Percentiles rank a stretch among this genome's conserved stretches.
Evolutionary conservation across 164 flowering plant genomes (phyloP).

Genomic region (Tinospora cordifolia): DNA sequence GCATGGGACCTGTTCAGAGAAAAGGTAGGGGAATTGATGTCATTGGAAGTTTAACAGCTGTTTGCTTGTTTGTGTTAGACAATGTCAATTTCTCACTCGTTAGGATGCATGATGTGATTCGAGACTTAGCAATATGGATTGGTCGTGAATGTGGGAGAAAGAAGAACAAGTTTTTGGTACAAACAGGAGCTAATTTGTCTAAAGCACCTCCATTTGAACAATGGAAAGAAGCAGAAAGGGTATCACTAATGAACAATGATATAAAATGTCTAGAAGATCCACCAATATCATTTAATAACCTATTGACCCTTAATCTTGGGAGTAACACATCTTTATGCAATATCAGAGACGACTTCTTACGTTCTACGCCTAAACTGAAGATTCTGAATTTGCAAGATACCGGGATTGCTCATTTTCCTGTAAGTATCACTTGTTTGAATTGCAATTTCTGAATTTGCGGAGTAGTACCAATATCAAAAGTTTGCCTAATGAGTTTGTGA

Average conservation of each 20-base stretch:
- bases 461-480: no score
- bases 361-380: background rate
- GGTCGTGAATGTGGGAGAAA: background rate
- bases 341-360: constrained; percentile 9
- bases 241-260: background rate
- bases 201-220: background rate
- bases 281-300: background rate
- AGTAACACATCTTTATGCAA: background rate
- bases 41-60: background rate
- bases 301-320: constrained; percentile 10
- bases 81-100: background rate
- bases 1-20: constrained; percentile 1
- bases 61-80: constrained; percentile 1
- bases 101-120: constrained; percentile 13
- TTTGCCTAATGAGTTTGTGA: no score
- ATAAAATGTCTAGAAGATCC: background rate
- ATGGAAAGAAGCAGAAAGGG: background rate
- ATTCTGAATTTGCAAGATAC: constrained; percentile 7
- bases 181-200: background rate
- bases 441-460: no score
- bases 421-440: background rate
- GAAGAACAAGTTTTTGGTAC: constrained; percentile 6
- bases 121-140: constrained; percentile 14
- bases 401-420: background rate
- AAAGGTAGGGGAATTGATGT: background rate